Percentiles rank a stretch among this genome's conserved stretches.
Conservation (phyloP, 2,329 filamentous ascomycete species). For the Colletotrichum gloeosporioides region DNA sequence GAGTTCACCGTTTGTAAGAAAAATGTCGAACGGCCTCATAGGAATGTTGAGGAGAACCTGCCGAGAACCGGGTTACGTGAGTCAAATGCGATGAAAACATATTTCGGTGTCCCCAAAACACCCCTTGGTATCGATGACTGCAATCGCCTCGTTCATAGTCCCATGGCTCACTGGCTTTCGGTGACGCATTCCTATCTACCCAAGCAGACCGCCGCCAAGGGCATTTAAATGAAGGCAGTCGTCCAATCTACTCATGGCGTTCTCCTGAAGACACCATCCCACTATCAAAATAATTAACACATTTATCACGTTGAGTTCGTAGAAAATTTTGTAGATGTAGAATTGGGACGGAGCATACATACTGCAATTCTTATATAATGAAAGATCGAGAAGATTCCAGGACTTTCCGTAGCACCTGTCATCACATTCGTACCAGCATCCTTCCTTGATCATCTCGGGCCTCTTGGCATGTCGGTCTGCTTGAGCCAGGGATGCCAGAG, state of each 20-base stretch:
- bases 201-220: not conserved
- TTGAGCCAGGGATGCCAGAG: not conserved
- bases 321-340: not conserved
- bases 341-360: not conserved
- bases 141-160: not conserved
- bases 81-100: not conserved
- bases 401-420: not conserved
- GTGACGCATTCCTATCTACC: not conserved
- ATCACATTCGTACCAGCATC: not conserved
- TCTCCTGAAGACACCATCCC: not conserved
- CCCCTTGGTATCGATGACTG: not conserved
- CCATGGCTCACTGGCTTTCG: not conserved
- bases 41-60: not conserved
- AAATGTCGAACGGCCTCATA: not conserved
- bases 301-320: not conserved
- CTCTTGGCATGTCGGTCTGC: not conserved
- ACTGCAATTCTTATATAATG: not conserved
- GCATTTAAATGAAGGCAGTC: not conserved
- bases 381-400: not conserved
- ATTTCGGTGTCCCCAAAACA: not conserved
- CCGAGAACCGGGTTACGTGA: not conserved
- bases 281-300: not conserved
- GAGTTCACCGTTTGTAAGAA: not conserved
- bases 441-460: not conserved
- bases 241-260: not conserved